Evolutionary conservation across 108 stramenopile genomes (phyloP).

Genomic region (Skeletonema potamos): DNA sequence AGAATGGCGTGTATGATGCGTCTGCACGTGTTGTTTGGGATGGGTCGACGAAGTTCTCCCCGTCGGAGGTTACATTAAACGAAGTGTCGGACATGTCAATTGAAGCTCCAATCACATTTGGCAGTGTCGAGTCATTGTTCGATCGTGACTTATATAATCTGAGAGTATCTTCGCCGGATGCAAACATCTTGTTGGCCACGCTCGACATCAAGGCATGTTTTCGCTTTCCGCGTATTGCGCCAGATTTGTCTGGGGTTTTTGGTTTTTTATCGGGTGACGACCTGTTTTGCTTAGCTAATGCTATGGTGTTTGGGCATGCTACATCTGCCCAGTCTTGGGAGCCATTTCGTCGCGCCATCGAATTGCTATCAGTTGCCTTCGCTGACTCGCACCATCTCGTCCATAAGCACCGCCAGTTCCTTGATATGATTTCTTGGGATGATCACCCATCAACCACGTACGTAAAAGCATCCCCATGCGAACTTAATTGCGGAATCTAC

Average conservation of each 20-base stretch:
- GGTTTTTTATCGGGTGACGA: background rate
- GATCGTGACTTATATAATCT: background rate
- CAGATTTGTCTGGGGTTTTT: background rate
- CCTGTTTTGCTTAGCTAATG: background rate
- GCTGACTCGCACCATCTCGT: no score
- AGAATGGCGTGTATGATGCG: conserved; percentile 6
- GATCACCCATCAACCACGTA: background rate
- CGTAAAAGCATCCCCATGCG: background rate
- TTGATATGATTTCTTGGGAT: background rate
- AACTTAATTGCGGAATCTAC: background rate
- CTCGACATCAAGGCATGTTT: conserved; percentile 8
- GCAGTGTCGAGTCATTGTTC: background rate
- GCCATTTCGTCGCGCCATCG: background rate
- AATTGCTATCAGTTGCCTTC: background rate
- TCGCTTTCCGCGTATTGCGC: background rate
- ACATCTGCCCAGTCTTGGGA: background rate
- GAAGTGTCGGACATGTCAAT: background rate
- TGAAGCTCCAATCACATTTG: conserved; percentile 6
- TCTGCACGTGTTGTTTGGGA: conserved; percentile 11
- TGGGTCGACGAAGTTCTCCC: background rate
- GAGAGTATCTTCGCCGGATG: background rate
- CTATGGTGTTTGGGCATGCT: conserved; percentile 1
- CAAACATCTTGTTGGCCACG: background rate
- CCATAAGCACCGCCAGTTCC: background rate
- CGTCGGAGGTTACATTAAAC: conserved; percentile 5